Evolutionary conservation across 2,329 filamentous ascomycete genomes (phyloP).

Genomic region (Trichothecium roseum): DNA sequence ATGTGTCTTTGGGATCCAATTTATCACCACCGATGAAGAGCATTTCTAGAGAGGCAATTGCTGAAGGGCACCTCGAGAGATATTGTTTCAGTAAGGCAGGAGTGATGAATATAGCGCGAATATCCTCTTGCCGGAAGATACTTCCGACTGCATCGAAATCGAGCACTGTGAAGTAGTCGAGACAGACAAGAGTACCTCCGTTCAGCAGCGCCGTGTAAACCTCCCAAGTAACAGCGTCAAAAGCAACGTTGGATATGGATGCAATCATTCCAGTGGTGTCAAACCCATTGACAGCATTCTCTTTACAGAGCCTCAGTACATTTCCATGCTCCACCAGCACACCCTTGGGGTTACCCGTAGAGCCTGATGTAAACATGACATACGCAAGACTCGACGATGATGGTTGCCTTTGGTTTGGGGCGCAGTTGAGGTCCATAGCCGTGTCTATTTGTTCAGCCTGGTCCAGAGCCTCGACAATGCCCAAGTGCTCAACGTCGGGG

Average conservation of each 20-base stretch:
- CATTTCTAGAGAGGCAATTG: conserved; percentile 1
- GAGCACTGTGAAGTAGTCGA: conserved; percentile 5
- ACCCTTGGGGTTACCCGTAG: conserved; percentile 38
- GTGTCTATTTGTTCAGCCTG: no score
- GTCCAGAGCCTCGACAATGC: no score
- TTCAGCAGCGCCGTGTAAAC: conserved; percentile 7
- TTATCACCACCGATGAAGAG: conserved; percentile 12
- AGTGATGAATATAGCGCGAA: conserved; percentile 7
- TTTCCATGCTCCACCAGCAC: conserved; percentile 22
- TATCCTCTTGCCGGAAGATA: conserved; percentile 5
- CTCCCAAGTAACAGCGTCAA: conserved; percentile 7
- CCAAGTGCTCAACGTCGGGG: no score
- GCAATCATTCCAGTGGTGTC: background rate
- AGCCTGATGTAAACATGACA: conserved; percentile 41
- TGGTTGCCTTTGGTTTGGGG: no score
- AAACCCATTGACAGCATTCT: background rate
- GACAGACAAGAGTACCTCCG: conserved; percentile 7
- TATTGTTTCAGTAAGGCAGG: conserved; percentile 12
- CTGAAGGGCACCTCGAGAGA: conserved; percentile 6
- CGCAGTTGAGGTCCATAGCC: no score
- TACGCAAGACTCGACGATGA: conserved; percentile 8
- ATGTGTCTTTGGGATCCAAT: conserved; percentile 2
- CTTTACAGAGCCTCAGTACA: conserved; percentile 7
- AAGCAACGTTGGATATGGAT: conserved; percentile 5
- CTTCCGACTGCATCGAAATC: conserved; percentile 2